Conservation (phyloP, 2,329 filamentous ascomycete genomes). For the Macrophomina pseudophaseolina region DNA sequence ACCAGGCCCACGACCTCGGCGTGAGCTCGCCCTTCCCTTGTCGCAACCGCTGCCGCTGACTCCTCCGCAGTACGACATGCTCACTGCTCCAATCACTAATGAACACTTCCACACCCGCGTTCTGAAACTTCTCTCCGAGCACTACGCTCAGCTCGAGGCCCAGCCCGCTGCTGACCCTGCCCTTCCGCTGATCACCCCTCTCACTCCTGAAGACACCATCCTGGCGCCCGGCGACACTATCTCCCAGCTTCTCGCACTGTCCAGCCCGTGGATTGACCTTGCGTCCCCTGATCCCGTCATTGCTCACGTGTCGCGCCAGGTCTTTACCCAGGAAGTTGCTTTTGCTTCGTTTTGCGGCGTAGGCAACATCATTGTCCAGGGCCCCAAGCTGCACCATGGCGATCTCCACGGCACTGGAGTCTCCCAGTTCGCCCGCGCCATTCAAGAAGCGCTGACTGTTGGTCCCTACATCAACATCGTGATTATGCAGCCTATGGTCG, state of each 20-base stretch:
- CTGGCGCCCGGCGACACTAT: constrained; percentile 71
- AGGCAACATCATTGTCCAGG: constrained; percentile 79
- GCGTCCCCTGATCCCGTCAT: constrained; percentile 82
- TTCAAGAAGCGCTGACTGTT: constrained; percentile 77
- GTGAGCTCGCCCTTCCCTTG: constrained; percentile 52
- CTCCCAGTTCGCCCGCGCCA: constrained; percentile 79
- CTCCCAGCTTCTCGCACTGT: constrained; percentile 75
- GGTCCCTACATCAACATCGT: constrained; percentile 80
- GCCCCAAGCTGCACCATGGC: constrained; percentile 70
- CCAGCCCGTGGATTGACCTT: constrained; percentile 93
- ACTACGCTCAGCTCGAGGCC: constrained; percentile 56
- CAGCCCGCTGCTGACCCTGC: constrained; percentile 46
- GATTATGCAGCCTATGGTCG: constrained; percentile 83
- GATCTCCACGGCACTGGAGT: constrained; percentile 55
- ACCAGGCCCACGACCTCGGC: constrained; percentile 70
- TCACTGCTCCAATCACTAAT: constrained; percentile 80
- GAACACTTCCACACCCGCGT: constrained; percentile 72
- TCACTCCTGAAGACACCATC: constrained; percentile 80
- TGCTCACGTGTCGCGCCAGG: constrained; percentile 84
- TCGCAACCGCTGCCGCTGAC: background rate
- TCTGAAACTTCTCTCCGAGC: constrained; percentile 63
- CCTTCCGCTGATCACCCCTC: constrained; percentile 59
- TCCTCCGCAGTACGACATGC: constrained; percentile 72
- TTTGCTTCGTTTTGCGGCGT: constrained; percentile 96
- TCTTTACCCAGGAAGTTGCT: constrained; percentile 86